These are phyloP conservation scores for Candida xiaguanensis DNA, from an alignment of 805 yeast species.

Conservation along the genomic window DNA sequence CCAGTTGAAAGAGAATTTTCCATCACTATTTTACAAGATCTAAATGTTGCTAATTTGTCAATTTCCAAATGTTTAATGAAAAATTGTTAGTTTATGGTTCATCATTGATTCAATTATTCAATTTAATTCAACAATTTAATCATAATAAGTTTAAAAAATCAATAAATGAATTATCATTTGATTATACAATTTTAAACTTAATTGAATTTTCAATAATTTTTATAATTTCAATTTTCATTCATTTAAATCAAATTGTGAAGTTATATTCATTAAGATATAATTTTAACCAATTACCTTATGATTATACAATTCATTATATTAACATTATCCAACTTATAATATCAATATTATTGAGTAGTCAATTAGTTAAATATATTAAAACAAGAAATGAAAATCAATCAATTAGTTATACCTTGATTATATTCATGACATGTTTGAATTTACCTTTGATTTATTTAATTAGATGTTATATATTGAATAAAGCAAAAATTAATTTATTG, in stretches of 20 bases:
- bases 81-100: neutral
- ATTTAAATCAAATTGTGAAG: neutral
- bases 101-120: constrained; percentile 1
- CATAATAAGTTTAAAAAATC: constrained; percentile 15
- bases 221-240: neutral
- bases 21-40: no score
- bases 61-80: neutral
- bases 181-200: constrained; percentile 10
- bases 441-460: constrained; percentile 8
- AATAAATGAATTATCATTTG: constrained; percentile 19
- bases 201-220: neutral
- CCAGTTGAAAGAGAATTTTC: no score
- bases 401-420: constrained; percentile 18
- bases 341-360: constrained; percentile 17
- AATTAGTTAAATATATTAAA: constrained; percentile 20
- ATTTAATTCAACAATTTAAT: constrained; percentile 11
- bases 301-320: constrained; percentile 6
- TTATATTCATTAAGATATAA: constrained; percentile 29
- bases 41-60: no score
- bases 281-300: constrained; percentile 15
- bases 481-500: constrained; percentile 21
- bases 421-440: constrained; percentile 6
- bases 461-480: neutral
- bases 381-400: constrained; percentile 36
- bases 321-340: constrained; percentile 4